A percentile compares a stretch with the other conserved stretches of the same genome.
These are phyloP conservation scores for Tolypocladium sp. DNA, from an alignment of 2,329 filamentous ascomycete species.

Conservation along the genomic window DNA sequence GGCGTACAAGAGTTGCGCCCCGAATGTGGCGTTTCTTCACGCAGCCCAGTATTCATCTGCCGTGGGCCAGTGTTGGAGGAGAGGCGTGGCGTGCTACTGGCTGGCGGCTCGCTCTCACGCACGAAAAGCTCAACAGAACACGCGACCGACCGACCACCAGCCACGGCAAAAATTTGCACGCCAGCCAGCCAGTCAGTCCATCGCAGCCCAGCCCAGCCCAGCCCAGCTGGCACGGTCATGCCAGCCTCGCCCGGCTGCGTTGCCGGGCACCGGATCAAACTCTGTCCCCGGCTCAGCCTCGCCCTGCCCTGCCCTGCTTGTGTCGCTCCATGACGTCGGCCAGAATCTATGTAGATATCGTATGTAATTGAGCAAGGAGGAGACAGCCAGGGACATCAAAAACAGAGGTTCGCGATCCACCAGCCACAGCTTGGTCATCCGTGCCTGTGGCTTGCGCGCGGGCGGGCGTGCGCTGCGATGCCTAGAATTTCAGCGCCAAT, in stretches of 20 bases:
- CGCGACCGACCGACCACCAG: conserved; percentile 6
- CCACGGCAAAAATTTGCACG: conserved; percentile 4
- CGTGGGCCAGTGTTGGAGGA: not conserved
- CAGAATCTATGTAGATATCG: not conserved
- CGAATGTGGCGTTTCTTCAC: not conserved
- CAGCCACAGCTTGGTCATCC: not conserved
- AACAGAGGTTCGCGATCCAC: not conserved
- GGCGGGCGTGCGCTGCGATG: not conserved
- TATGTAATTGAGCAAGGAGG: not conserved
- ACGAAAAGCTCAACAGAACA: not conserved
- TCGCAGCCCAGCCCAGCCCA: too few species aligned
- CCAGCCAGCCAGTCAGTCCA: not conserved
- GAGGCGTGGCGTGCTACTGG: not conserved
- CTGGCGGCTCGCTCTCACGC: not conserved
- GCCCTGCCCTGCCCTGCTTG: not conserved
- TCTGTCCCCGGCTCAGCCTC: too few species aligned
- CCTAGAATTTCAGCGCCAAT: not conserved
- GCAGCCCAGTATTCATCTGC: too few species aligned
- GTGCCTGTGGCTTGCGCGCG: not conserved
- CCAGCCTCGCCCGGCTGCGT: not conserved
- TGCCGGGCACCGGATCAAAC: not conserved
- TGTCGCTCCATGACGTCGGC: not conserved
- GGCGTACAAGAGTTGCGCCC: not conserved
- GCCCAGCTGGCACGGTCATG: not conserved
- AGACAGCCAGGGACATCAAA: not conserved